phyloP scores from a whole-genome alignment of 176 grass and related monocot genomes.

The Neostapfia colusana region DNA sequence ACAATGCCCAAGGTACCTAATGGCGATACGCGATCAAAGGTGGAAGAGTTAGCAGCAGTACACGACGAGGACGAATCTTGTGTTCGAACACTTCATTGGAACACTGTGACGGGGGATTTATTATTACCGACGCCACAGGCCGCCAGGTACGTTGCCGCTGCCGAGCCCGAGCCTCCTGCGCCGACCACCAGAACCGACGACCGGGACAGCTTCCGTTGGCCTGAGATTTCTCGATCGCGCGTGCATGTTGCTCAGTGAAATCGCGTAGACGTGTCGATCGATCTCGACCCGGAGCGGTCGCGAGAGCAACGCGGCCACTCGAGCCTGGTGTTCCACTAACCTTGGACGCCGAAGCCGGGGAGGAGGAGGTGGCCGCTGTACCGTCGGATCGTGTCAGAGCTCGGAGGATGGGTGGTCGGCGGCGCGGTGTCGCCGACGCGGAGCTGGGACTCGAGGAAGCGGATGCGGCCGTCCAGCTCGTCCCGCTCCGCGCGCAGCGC shows the following conservation, averaged over 20 bases:
- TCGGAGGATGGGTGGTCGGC: conserved; percentile 14
- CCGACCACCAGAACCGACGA: conserved; percentile 86
- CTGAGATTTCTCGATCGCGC: conserved; percentile 18
- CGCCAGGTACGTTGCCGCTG: conserved; percentile 72
- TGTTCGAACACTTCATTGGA: neutral
- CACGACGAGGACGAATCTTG: neutral
- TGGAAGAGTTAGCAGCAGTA: neutral
- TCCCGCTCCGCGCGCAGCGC: conserved; percentile 57
- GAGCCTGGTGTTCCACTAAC: conserved; percentile 32
- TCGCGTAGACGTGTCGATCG: neutral
- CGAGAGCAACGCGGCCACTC: no score
- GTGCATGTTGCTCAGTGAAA: neutral
- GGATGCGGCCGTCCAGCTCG: conserved; percentile 60
- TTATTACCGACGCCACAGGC: conserved; percentile 90
- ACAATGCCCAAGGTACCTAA: conserved; percentile 91
- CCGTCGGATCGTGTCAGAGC: conserved; percentile 64
- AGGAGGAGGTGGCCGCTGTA: conserved; percentile 92
- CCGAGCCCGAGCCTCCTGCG: conserved; percentile 84
- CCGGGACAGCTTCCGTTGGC: conserved; percentile 61
- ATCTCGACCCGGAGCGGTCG: no score
- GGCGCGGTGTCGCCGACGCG: neutral
- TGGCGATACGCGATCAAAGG: neutral
- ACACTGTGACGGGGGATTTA: conserved; percentile 33
- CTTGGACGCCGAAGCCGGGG: conserved; percentile 82
- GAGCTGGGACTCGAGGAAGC: conserved; percentile 57